These are phyloP conservation scores for Phytophthora litchii DNA, from an alignment of 352 stramenopile species.

Conservation along the genomic window DNA sequence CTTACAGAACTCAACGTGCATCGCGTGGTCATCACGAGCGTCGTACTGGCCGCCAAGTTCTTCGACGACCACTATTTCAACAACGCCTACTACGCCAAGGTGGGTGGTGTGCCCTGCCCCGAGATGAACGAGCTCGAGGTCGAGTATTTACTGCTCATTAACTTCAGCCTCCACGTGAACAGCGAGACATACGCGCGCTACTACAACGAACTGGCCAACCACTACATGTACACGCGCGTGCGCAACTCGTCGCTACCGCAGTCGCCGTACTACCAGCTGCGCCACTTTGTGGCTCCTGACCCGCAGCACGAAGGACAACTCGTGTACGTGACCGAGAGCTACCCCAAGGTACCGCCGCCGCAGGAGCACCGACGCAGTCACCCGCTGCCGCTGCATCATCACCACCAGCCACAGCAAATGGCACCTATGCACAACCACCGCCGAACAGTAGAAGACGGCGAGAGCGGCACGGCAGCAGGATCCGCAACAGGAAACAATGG, in stretches of 20 bases:
- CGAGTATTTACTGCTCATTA: constrained; percentile 98
- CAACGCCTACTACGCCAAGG: constrained; percentile 99
- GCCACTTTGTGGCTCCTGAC: constrained; percentile 73
- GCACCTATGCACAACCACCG: constrained; percentile 28
- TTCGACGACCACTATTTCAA: constrained; percentile 99
- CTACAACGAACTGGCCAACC: constrained; percentile 89
- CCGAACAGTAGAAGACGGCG: constrained; percentile 54
- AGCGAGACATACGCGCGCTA: constrained; percentile 91
- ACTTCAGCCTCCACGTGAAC: constrained; percentile 97
- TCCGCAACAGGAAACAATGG: constrained; percentile 23
- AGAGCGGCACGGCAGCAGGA: constrained; percentile 21
- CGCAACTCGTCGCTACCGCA: constrained; percentile 40
- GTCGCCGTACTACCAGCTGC: constrained; percentile 56
- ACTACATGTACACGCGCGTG: constrained; percentile 79
- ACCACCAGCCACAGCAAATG: constrained; percentile 34
- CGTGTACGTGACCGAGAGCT: constrained; percentile 78
- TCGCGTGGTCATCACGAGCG: constrained; percentile 96
- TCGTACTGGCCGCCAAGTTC: constrained; percentile 99
- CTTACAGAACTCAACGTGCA: constrained; percentile 98
- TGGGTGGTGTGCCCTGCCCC: constrained; percentile 90
- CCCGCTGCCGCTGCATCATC: constrained; percentile 38
- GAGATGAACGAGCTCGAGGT: constrained; percentile 99
- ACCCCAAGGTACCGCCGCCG: constrained; percentile 38
- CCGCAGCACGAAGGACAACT: constrained; percentile 68
- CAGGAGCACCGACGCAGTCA: constrained; percentile 39